phyloP scores from a whole-genome alignment of 352 stramenopile genomes.

The Nothophytophthora sp. region DNA sequence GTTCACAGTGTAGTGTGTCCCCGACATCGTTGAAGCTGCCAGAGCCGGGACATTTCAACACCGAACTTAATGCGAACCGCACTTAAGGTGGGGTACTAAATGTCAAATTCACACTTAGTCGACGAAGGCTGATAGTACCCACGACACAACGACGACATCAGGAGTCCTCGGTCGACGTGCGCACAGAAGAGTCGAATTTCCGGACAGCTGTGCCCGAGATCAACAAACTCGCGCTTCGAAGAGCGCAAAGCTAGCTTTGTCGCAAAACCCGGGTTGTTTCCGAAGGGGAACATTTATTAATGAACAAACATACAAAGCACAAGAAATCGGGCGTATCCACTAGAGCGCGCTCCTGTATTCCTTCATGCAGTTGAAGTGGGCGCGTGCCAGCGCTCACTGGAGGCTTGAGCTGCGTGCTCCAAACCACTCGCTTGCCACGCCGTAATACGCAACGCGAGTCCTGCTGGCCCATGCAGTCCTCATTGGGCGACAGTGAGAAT shows the following conservation, averaged over 20 bases:
- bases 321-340: neutral
- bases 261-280: neutral
- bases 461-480: neutral
- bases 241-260: slow-evolving; percentile 3
- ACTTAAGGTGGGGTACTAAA: slow-evolving; percentile 1
- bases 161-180: neutral
- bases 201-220: neutral
- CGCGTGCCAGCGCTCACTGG: neutral
- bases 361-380: too few species aligned
- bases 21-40: slow-evolving; percentile 6
- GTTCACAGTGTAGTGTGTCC: too few species aligned
- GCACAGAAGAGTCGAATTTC: neutral
- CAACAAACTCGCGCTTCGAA: slow-evolving; percentile 2
- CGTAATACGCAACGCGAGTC: neutral
- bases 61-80: neutral
- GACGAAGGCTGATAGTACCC: neutral
- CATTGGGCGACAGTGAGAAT: neutral
- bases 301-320: too few species aligned
- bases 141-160: too few species aligned
- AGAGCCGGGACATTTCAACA: neutral
- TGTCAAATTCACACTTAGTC: slow-evolving; percentile 1
- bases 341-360: too few species aligned
- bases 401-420: neutral
- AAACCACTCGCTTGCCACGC: too few species aligned
- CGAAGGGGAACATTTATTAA: slow-evolving; percentile 1